Percentiles rank a stretch among this genome's conserved stretches.
These are phyloP conservation scores for Bipolaris bicolor DNA, from an alignment of 2,329 filamentous ascomycete genomes.

Conservation along the genomic window DNA sequence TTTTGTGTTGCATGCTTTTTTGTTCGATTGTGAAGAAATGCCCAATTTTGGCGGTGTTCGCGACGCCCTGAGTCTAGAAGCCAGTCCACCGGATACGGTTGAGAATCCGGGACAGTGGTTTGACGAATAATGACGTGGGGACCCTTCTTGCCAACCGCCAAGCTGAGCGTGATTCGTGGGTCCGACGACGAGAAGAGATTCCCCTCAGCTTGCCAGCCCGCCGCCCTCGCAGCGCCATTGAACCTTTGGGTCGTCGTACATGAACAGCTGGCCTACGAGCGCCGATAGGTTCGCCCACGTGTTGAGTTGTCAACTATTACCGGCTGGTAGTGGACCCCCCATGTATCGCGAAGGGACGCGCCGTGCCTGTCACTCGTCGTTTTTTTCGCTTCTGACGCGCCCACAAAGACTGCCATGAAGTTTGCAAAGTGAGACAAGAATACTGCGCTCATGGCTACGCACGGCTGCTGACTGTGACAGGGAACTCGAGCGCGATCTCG, in stretches of 20 bases:
- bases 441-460: slow-evolving; percentile 22
- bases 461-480: slow-evolving; percentile 45
- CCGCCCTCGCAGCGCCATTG: slow-evolving; percentile 6
- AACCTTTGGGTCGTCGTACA: not conserved
- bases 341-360: slow-evolving; percentile 5
- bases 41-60: not conserved
- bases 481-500: slow-evolving; percentile 84
- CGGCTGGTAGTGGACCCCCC: not conserved
- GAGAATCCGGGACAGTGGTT: not conserved
- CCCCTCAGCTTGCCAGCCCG: slow-evolving; percentile 3
- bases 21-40: not conserved
- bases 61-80: not conserved
- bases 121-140: slow-evolving; percentile 12
- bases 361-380: not conserved
- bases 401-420: slow-evolving; percentile 56
- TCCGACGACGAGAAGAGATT: not conserved
- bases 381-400: slow-evolving; percentile 17
- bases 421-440: slow-evolving; percentile 62
- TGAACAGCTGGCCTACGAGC: not conserved
- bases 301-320: not conserved
- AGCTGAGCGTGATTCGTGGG: slow-evolving; percentile 20
- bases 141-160: slow-evolving; percentile 14
- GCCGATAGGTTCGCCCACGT: not conserved
- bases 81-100: not conserved
- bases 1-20: not conserved